phyloP scores from a whole-genome alignment of 1,284 basidiomycete genomes.

The Ceratorhiza oryzae-sativae region DNA sequence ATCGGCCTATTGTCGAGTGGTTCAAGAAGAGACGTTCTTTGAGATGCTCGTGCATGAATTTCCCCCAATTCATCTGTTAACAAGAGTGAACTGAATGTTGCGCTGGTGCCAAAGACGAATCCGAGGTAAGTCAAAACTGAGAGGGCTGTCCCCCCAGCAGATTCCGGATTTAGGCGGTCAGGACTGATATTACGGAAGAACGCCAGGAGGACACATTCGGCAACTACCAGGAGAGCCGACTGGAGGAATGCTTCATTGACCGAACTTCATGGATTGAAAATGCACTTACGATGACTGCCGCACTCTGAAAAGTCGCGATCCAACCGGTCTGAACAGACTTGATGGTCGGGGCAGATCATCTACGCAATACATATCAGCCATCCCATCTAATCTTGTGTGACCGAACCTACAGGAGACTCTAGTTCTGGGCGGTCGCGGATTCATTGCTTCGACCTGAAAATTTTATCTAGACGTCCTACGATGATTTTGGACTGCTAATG shows the following conservation, averaged over 20 bases:
- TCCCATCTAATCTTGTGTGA: neutral
- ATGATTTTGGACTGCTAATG: neutral
- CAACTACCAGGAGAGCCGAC: neutral
- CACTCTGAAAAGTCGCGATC: slow-evolving; percentile 16
- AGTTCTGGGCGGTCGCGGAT: slow-evolving; percentile 5
- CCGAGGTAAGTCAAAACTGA: slow-evolving; percentile 9
- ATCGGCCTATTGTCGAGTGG: slow-evolving; percentile 12
- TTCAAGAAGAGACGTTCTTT: neutral
- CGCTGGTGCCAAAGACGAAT: slow-evolving; percentile 2
- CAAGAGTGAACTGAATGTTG: slow-evolving; percentile 18
- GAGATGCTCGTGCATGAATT: slow-evolving; percentile 11
- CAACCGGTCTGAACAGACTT: slow-evolving; percentile 17
- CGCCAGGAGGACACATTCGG: neutral
- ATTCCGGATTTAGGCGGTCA: neutral
- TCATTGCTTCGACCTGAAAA: no score
- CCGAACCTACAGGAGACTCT: neutral
- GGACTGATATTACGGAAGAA: neutral
- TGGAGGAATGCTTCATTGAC: neutral
- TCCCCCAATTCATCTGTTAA: slow-evolving; percentile 19
- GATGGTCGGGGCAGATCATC: slow-evolving; percentile 18
- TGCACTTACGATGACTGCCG: slow-evolving; percentile 1
- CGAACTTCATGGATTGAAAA: neutral
- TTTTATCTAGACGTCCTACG: no score
- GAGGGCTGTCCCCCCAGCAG: neutral
- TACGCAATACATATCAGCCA: neutral